A percentile compares a stretch with the other conserved stretches of the same genome.
Evolutionary conservation across 371 early-diverging fungal species (phyloP).

Genomic region (Apophysomyces sp.): DNA sequence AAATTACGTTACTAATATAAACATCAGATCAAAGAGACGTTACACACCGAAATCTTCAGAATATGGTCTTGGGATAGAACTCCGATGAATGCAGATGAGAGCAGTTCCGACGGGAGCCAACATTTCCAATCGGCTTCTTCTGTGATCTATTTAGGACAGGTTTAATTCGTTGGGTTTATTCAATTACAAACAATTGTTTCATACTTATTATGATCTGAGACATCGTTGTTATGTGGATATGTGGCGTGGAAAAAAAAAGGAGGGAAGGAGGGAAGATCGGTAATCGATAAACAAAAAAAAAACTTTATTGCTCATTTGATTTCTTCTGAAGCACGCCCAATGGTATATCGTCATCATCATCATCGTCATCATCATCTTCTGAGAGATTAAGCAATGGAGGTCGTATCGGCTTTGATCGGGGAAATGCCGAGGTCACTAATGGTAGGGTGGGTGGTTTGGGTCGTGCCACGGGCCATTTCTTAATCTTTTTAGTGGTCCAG

Average conservation of each 20-base stretch:
- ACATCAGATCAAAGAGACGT: no score
- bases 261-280: background rate
- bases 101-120: no score
- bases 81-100: no score
- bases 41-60: background rate
- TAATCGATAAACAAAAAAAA: background rate
- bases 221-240: conserved; percentile 7
- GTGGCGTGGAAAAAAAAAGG: conserved; percentile 4
- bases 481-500: background rate
- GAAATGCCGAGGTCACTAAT: background rate
- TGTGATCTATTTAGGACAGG: no score
- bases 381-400: background rate
- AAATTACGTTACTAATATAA: no score
- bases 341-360: background rate
- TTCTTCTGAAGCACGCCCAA: background rate
- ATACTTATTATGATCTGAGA: conserved; percentile 11
- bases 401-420: background rate
- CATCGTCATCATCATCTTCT: background rate
- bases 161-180: no score
- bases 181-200: no score
- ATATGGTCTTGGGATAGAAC: no score
- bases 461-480: background rate
- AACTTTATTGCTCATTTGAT: background rate
- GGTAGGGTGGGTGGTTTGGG: background rate
- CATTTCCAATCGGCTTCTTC: no score